phyloP scores from a whole-genome alignment of 768 basidiomycete genomes.

The Sporobolomyces pararoseus region DNA sequence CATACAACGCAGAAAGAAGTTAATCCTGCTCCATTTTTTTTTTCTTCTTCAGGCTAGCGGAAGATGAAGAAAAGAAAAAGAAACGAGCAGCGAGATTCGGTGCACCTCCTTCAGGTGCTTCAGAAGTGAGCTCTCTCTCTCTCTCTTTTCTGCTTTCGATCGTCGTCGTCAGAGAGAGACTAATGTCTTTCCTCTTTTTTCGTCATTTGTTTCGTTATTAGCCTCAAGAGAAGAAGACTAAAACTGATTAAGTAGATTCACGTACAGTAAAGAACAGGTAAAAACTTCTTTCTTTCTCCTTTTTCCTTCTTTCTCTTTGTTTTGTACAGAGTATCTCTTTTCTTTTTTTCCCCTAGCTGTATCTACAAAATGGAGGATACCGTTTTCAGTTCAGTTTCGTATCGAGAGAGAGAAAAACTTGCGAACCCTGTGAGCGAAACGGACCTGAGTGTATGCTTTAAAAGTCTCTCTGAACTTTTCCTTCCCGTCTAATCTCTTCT shows the following conservation, averaged over 20 bases:
- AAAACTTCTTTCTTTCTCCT: background rate
- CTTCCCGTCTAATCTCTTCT: background rate
- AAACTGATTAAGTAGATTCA: constrained; percentile 1
- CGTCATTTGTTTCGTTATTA: background rate
- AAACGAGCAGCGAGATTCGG: constrained; percentile 37
- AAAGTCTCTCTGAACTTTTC: no score
- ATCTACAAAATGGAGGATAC: no score
- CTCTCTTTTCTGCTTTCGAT: background rate
- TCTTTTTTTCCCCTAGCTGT: no score
- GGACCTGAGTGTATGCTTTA: no score
- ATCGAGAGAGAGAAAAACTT: no score
- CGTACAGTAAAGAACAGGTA: background rate
- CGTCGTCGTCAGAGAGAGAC: background rate
- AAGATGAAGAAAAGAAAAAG: constrained; percentile 45
- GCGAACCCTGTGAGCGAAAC: no score
- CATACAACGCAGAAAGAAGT: no score
- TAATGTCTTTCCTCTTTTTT: no score
- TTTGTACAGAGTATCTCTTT: no score
- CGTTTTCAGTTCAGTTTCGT: no score
- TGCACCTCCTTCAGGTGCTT: background rate
- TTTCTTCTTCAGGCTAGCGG: constrained; percentile 29
- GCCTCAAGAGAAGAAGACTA: constrained; percentile 23
- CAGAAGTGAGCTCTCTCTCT: background rate
- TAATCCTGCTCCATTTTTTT: no score
- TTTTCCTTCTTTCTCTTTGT: background rate